A percentile compares a stretch with the other conserved stretches of the same genome.
phyloP scores from a whole-genome alignment of 441 rosid genomes.

The Rhodomyrtus psidioides region DNA sequence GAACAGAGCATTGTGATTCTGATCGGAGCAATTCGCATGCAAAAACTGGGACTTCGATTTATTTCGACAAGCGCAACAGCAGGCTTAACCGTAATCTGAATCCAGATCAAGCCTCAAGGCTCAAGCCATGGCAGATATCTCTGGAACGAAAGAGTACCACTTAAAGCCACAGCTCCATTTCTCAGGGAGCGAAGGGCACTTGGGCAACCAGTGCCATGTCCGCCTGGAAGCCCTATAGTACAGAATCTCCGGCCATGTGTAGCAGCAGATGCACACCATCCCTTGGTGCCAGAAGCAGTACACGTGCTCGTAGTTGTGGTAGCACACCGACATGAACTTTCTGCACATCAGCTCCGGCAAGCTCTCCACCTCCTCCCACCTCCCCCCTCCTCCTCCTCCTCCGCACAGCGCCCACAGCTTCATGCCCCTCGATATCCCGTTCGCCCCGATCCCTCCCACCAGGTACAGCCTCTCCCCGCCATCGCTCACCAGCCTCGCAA shows the following conservation, averaged over 20 bases:
- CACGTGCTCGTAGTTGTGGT: conserved; percentile 81
- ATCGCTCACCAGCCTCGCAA: conserved; percentile 52
- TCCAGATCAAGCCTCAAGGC: conserved; percentile 1
- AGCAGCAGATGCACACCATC: conserved; percentile 76
- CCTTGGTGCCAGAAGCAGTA: conserved; percentile 82
- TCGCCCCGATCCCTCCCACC: conserved; percentile 74
- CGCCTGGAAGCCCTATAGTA: conserved; percentile 55
- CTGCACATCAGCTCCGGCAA: conserved; percentile 72
- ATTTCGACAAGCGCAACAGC: background rate
- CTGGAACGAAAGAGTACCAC: conserved; percentile 86
- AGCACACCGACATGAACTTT: conserved; percentile 78
- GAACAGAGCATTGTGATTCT: background rate
- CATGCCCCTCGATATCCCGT: conserved; percentile 71
- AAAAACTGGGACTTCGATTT: background rate
- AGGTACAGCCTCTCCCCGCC: conserved; percentile 42
- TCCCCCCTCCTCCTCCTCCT: conserved; percentile 10
- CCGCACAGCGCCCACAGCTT: conserved; percentile 52
- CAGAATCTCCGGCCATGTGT: conserved; percentile 90
- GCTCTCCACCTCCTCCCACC: conserved; percentile 47
- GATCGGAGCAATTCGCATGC: background rate
- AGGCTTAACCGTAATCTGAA: background rate
- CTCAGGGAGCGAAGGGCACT: conserved; percentile 73
- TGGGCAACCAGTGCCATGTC: conserved; percentile 91
- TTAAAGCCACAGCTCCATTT: conserved; percentile 90
- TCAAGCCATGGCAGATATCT: conserved; percentile 47